Conservation (phyloP, 1,139 yeast species). For the Schwanniomyces etchellsii region DNA sequence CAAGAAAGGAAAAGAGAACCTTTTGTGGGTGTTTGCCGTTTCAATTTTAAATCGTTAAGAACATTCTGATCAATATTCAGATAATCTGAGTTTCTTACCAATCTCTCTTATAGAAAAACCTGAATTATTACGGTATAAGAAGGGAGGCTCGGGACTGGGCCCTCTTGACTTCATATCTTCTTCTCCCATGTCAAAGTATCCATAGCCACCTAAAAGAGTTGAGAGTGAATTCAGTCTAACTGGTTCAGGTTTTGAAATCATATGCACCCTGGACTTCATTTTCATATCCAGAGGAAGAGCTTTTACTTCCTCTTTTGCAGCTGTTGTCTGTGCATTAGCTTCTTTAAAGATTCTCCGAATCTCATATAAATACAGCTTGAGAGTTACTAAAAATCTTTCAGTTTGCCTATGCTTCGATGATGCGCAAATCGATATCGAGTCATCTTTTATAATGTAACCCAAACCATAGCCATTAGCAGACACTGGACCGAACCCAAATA, state of each 20-base stretch:
- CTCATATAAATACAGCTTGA: slow-evolving; percentile 64
- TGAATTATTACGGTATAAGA: slow-evolving; percentile 35
- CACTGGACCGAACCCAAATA: slow-evolving; percentile 92
- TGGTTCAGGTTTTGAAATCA: slow-evolving; percentile 7
- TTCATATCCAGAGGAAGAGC: not conserved
- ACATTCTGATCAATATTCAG: slow-evolving; percentile 75
- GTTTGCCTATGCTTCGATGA: slow-evolving; percentile 92
- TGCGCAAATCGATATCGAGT: slow-evolving; percentile 79
- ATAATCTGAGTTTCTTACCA: slow-evolving; percentile 66
- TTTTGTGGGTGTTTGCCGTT: too few relatives aligned
- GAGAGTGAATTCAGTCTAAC: slow-evolving; percentile 15
- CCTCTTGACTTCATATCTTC: slow-evolving; percentile 66
- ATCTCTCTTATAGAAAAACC: slow-evolving; percentile 56
- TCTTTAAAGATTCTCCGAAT: slow-evolving; percentile 52
- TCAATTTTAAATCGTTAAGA: too few relatives aligned
- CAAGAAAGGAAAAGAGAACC: too few relatives aligned
- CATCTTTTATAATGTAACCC: slow-evolving; percentile 84
- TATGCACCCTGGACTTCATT: not conserved
- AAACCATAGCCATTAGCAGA: slow-evolving; percentile 88
- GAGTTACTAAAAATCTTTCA: slow-evolving; percentile 68
- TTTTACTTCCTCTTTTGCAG: not conserved
- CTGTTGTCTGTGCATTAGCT: slow-evolving; percentile 15
- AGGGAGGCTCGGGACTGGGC: slow-evolving; percentile 63
- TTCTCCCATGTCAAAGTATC: slow-evolving; percentile 71
- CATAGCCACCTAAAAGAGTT: slow-evolving; percentile 74